Evolutionary conservation across 176 grass and related monocot genomes (phyloP), one percentile per base, ranked within the genome.

Genomic region (Paspalum notatum): DNA sequence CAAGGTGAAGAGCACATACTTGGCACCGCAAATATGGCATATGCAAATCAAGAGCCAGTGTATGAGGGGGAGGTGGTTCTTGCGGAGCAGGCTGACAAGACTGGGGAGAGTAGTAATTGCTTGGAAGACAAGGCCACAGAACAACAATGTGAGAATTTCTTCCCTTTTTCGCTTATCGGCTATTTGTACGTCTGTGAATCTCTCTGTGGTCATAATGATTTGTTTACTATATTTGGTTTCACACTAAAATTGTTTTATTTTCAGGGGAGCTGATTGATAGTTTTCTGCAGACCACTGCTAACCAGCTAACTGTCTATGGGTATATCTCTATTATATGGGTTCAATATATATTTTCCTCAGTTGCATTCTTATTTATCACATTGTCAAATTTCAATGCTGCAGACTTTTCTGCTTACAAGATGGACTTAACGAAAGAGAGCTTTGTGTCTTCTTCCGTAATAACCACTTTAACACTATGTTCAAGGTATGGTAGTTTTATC

Each of bases 391-490:
- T 75, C 51, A 68, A 44, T 79, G 63, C 80, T 44, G 5, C 87
- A 99, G 97, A 37, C 88, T 99, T 43, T 96, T 99, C 84, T 99
- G 93, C 83, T 86, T 99, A 77, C 97, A 99, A 96, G 97, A 96
- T 71, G 91, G 82, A 22, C 97, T 96, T 66, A 96, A 93, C 12
- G 97, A 99, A 82, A 96, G 87, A 79, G 97, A 99, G 74, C 83
- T 99, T 20, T 99, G 91, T 20, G 91, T 99, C 32, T 99, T 99
- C 84, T 96, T 99, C 71, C 93, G 97, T 58, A 99, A 99, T 93
- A 99, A 96, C 51, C 97, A 99, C 78, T 99, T 99, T 87, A 96
- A 91, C 82, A 91, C 91, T 76, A 99, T 99, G 93, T 99, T 99
- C 74, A 99, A 99, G 92, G 97, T 96, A 85, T 75, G 74, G 43